Evolutionary conservation across 352 stramenopile species (phyloP).

Genomic region (Phytophthora kernoviae): DNA sequence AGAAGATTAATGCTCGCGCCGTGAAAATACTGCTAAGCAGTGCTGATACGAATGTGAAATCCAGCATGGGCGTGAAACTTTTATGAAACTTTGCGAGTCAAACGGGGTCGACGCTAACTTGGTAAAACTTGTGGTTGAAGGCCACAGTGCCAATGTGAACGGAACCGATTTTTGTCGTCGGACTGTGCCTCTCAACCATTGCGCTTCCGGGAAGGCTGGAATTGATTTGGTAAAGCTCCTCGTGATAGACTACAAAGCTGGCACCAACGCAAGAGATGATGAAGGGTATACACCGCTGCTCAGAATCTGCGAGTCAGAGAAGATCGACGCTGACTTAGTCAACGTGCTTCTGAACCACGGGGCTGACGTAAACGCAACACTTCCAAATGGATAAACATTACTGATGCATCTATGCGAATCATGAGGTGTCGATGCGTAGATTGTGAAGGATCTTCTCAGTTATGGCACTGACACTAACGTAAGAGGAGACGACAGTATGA

Average conservation of each 20-base stretch:
- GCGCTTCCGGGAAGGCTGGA: neutral
- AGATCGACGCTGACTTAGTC: neutral
- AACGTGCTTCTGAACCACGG: neutral
- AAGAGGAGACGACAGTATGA: neutral
- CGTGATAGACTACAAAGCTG: neutral
- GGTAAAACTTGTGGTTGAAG: too few species aligned
- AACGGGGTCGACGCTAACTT: too few species aligned
- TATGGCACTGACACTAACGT: neutral
- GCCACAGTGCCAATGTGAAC: too few species aligned
- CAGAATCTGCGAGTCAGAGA: too few species aligned
- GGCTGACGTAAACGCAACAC: neutral
- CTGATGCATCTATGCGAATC: neutral
- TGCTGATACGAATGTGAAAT: too few species aligned
- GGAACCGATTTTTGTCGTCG: too few species aligned
- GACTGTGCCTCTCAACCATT: too few species aligned
- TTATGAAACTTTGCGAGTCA: too few species aligned
- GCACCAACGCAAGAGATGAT: neutral
- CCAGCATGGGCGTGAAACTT: too few species aligned
- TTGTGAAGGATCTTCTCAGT: neutral
- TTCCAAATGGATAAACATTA: neutral
- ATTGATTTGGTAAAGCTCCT: neutral
- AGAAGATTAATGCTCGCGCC: too few species aligned
- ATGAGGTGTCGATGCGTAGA: neutral
- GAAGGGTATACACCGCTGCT: neutral
- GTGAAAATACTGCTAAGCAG: too few species aligned